phyloP scores from a whole-genome alignment of 2,329 filamentous ascomycete genomes.

The Xylariales sp. region DNA sequence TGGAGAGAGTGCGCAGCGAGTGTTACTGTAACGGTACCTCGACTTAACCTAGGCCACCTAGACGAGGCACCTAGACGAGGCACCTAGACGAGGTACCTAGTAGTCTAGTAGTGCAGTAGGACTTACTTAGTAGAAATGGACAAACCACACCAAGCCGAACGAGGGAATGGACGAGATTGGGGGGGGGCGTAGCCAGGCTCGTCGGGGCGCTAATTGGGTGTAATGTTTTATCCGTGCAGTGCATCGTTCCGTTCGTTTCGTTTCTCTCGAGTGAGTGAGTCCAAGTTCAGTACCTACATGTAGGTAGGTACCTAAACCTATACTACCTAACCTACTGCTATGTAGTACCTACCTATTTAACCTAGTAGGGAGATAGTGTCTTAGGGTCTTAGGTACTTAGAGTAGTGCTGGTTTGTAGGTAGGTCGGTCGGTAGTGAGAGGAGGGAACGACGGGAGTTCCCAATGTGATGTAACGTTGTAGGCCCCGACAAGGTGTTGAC shows the following conservation, averaged over 20 bases:
- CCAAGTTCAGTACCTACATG: too few relatives aligned
- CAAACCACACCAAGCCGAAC: constrained; percentile 23
- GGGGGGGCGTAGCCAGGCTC: constrained; percentile 30
- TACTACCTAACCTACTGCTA: too few relatives aligned
- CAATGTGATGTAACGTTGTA: constrained; percentile 47
- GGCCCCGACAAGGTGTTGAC: constrained; percentile 28
- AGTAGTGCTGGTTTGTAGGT: too few relatives aligned
- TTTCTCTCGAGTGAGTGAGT: constrained; percentile 30
- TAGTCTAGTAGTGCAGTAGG: constrained; percentile 12
- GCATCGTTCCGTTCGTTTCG: constrained; percentile 23
- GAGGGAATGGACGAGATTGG: constrained; percentile 28
- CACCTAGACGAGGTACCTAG: background rate
- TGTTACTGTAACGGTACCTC: too few relatives aligned
- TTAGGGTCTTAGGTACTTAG: too few relatives aligned
- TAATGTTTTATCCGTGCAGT: constrained; percentile 41
- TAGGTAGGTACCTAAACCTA: too few relatives aligned
- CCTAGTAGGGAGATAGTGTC: too few relatives aligned
- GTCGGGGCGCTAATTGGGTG: constrained; percentile 24
- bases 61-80: too few relatives aligned
- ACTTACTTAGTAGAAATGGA: constrained; percentile 27
- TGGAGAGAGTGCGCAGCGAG: too few relatives aligned
- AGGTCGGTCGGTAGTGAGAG: too few relatives aligned
- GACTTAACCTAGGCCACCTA: too few relatives aligned
- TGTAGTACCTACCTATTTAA: too few relatives aligned
- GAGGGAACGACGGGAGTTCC: constrained; percentile 31